Conservation (phyloP, 306 rosid species). For the Luffa acutangula region DNA sequence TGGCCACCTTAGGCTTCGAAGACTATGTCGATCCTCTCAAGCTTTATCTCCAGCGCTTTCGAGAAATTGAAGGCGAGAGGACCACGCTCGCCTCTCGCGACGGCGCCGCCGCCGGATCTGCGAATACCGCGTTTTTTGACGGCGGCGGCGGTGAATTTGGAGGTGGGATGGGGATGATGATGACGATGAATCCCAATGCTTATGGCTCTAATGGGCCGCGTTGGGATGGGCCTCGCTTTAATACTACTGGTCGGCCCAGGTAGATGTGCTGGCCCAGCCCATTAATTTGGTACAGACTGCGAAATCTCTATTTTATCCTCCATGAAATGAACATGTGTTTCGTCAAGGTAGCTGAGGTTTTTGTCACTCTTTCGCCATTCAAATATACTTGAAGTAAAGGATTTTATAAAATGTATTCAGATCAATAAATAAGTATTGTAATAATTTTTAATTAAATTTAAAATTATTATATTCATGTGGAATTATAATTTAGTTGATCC, state of each 20-base stretch:
- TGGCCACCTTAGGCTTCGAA: conserved; percentile 78
- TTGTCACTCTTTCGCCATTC: neutral
- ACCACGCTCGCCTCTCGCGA: conserved; percentile 47
- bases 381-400: neutral
- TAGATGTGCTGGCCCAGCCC: neutral
- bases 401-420: neutral
- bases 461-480: no score
- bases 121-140: conserved; percentile 13
- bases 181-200: conserved; percentile 50
- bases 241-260: conserved; percentile 33
- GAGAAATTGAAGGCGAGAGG: conserved; percentile 82
- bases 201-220: conserved; percentile 43
- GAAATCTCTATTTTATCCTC: neutral
- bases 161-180: conserved; percentile 22
- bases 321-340: neutral
- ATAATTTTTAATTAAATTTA: no score
- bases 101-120: neutral
- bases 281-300: neutral
- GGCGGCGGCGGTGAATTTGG: conserved; percentile 16
- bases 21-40: conserved; percentile 83
- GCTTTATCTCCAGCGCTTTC: conserved; percentile 59
- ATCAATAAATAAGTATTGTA: neutral
- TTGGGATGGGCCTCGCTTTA: conserved; percentile 41
- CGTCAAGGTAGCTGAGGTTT: neutral
- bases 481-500: no score